Evolutionary conservation across 2,329 filamentous ascomycete genomes (phyloP), one percentile per base, ranked within the genome.

Genomic region (Endoconidiophora polonica): DNA sequence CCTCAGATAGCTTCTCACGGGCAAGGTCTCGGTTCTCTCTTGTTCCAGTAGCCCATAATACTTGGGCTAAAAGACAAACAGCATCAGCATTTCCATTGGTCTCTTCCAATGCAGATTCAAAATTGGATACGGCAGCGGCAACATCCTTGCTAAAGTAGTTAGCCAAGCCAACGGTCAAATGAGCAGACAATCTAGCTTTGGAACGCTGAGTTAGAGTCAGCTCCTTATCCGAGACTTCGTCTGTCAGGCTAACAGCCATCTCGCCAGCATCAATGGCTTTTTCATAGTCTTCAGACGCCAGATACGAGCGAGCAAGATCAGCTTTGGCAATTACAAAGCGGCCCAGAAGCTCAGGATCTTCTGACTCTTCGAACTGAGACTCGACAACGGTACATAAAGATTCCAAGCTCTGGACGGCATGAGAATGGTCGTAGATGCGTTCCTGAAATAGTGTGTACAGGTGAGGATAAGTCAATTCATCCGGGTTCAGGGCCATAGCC

Each of bases 11-110:
- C 55, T 85, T 76, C 48, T 83, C 79, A 3, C 86, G 76, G 14
- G 90, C 88, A 54, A 83, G 78, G 46, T 81, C 77, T 44, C 81
- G 77, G 50, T 88, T 83, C 1, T 79, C 72, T 5, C 81, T 76
- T 0, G 79, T 78, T 6, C 85, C 87, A 56, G 86, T 86, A 0
- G 88, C 88, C 90, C 91, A 98, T 0, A 96, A 72, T 0, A 96
- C 84, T 63, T 96, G 86, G 0, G 88, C 84, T 10, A 96, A 71
- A 10, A 95, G 71, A 59, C 88, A 95, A 0, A 87, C 80, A 1
- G 90, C 82, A 59, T 95, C 87, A 0, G 88, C 83, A 54, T 86
- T 79, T 37, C 76, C 75, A 26, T 76, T 68, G 1, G 83, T 86
- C 61, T 94, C 87, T 50, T 80, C 72, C 5, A 96, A 70, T 0